These are phyloP conservation scores for Clarireedia hainanense DNA, from an alignment of 2,329 filamentous ascomycete genomes.

Conservation along the genomic window DNA sequence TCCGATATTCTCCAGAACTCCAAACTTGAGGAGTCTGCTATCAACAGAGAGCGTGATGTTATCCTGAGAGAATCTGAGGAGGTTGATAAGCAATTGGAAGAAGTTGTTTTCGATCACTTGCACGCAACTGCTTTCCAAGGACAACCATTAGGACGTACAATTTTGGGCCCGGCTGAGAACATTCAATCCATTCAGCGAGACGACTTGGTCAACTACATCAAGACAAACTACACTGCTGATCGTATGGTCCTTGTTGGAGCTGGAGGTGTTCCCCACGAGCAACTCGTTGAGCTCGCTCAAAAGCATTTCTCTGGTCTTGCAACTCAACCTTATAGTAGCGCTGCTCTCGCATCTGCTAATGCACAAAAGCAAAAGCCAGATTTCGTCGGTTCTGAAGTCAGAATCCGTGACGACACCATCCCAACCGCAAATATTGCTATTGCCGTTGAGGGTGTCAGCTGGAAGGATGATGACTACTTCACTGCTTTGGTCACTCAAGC, in stretches of 20 bases:
- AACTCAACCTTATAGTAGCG: slow-evolving; percentile 63
- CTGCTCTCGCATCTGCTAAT: slow-evolving; percentile 62
- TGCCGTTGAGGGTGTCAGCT: slow-evolving; percentile 98
- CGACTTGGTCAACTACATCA: slow-evolving; percentile 93
- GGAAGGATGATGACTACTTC: slow-evolving; percentile 99
- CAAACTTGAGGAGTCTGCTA: slow-evolving; percentile 86
- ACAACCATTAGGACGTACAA: slow-evolving; percentile 94
- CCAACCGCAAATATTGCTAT: slow-evolving; percentile 96
- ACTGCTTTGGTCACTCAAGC: slow-evolving; percentile 95
- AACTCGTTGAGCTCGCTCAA: slow-evolving; percentile 93
- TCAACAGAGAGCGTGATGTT: slow-evolving; percentile 96
- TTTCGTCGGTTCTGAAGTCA: slow-evolving; percentile 93
- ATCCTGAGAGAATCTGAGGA: slow-evolving; percentile 98
- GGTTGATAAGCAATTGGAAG: slow-evolving; percentile 99
- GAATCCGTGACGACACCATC: slow-evolving; percentile 93
- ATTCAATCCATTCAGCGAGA: slow-evolving; percentile 91
- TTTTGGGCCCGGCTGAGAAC: slow-evolving; percentile 96
- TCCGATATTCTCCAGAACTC: slow-evolving; percentile 99
- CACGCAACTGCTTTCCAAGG: slow-evolving; percentile 97
- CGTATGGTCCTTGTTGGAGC: slow-evolving; percentile 98
- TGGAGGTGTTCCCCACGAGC: slow-evolving; percentile 85
- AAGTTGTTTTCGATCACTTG: slow-evolving; percentile 98
- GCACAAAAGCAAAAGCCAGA: slow-evolving; percentile 76
- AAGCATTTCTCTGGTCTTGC: slow-evolving; percentile 85
- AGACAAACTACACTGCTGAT: slow-evolving; percentile 98